Conservation (phyloP, 345 rosid species). For the Erysimum cheiranthoides region DNA sequence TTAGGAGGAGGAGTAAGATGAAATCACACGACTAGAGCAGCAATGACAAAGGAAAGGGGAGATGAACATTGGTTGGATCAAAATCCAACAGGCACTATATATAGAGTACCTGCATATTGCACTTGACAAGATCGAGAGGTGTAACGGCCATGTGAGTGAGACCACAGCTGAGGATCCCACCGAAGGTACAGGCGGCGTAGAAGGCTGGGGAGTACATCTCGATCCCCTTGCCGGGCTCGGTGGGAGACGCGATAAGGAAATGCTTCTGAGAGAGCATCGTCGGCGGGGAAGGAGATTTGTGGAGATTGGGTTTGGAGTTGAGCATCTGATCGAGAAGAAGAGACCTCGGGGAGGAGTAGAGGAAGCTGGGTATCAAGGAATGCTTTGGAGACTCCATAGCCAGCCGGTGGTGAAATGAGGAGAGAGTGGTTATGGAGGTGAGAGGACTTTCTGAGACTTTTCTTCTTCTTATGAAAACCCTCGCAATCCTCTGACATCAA, state of each 20-base stretch:
- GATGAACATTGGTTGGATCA: no score
- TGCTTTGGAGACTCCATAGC: constrained; percentile 46
- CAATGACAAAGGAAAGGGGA: not conserved
- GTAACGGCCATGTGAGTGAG: constrained; percentile 71
- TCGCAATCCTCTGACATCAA: not conserved
- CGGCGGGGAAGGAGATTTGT: constrained; percentile 21
- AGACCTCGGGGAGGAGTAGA: constrained; percentile 51
- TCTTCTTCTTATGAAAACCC: not conserved
- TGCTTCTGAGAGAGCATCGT: constrained; percentile 29
- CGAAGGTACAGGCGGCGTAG: constrained; percentile 71
- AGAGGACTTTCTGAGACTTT: not conserved
- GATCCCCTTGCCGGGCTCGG: constrained; percentile 58
- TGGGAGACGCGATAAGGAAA: constrained; percentile 50
- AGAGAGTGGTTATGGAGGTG: not conserved
- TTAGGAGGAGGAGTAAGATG: no score
- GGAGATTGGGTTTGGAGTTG: constrained; percentile 15
- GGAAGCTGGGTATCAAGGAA: constrained; percentile 57
- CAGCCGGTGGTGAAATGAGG: not conserved
- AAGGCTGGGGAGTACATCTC: constrained; percentile 71
- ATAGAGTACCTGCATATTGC: constrained; percentile 68
- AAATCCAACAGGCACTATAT: no score
- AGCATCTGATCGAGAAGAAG: constrained; percentile 20
- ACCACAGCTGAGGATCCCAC: constrained; percentile 70
- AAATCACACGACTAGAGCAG: not conserved
- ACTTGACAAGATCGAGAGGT: constrained; percentile 80